phyloP scores from a whole-genome alignment of 2,329 filamentous ascomycete species.

The Calonectria leucothoes region DNA sequence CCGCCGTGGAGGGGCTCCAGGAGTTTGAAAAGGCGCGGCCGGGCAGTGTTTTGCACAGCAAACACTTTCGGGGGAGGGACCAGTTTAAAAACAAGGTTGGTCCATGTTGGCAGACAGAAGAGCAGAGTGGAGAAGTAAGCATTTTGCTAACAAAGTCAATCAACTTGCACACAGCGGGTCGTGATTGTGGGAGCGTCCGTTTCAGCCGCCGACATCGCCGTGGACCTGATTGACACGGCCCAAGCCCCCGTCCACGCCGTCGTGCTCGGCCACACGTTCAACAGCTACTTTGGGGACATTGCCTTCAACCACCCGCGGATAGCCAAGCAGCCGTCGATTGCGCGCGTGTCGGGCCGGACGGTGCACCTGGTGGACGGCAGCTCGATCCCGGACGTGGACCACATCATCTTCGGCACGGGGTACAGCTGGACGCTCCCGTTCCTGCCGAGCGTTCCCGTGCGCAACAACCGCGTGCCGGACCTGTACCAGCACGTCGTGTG shows the following conservation, averaged over 20 bases:
- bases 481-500: conserved; percentile 70
- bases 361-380: conserved; percentile 69
- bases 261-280: conserved; percentile 58
- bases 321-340: conserved; percentile 58
- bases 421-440: conserved; percentile 74
- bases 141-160: conserved; percentile 4
- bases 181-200: conserved; percentile 73
- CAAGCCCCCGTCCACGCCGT: conserved; percentile 63
- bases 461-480: conserved; percentile 66
- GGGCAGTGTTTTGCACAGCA: conserved; percentile 65
- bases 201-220: conserved; percentile 71
- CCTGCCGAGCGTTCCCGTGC: conserved; percentile 60
- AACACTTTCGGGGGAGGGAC: conserved; percentile 61
- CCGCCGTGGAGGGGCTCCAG: conserved; percentile 59
- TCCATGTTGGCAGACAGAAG: too few species aligned
- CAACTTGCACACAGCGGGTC: conserved; percentile 64
- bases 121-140: too few species aligned
- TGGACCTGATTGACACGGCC: conserved; percentile 61
- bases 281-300: conserved; percentile 67
- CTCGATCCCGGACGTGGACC: conserved; percentile 64
- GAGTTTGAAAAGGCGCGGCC: conserved; percentile 57
- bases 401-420: conserved; percentile 74
- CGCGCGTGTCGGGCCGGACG: conserved; percentile 55
- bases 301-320: conserved; percentile 70
- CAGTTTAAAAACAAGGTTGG: conserved; percentile 58